Percentiles rank a stretch among this genome's conserved stretches.
phyloP scores from a whole-genome alignment of 2,329 filamentous ascomycete species.

The Rugonectria rugulosa region DNA sequence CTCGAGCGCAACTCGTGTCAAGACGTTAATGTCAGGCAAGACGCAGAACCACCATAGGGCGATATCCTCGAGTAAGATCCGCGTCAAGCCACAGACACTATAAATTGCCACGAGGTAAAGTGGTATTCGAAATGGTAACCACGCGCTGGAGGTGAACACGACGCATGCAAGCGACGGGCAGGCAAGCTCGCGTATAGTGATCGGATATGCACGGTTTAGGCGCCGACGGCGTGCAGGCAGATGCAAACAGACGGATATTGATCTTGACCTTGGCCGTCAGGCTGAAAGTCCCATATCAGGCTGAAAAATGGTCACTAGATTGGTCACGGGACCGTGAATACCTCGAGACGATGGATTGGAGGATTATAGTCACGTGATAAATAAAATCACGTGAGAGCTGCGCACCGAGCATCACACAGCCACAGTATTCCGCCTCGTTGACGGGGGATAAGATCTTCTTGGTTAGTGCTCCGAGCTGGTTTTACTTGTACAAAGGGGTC shows the following conservation, averaged over 20 bases:
- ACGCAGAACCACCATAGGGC: conserved; percentile 28
- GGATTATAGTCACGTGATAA: not conserved
- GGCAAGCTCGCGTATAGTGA: conserved; percentile 33
- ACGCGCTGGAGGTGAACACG: conserved; percentile 30
- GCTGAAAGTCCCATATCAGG: conserved; percentile 35
- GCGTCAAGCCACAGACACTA: conserved; percentile 35
- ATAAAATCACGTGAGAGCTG: not conserved
- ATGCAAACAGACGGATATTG: conserved; percentile 30
- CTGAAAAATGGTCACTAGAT: conserved; percentile 26
- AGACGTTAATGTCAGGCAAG: conserved; percentile 21
- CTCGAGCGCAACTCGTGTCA: conserved; percentile 15
- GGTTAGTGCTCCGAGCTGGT: not conserved
- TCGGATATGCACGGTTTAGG: conserved; percentile 41
- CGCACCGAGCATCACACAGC: conserved; percentile 26
- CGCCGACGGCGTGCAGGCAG: conserved; percentile 35
- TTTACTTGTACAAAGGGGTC: too few relatives aligned
- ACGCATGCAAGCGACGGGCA: conserved; percentile 27
- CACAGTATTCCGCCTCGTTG: not conserved
- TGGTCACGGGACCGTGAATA: conserved; percentile 28
- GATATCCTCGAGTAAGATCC: conserved; percentile 33
- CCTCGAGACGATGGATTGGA: not conserved
- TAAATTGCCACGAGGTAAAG: conserved; percentile 23
- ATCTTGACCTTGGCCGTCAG: conserved; percentile 29
- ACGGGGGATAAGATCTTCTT: not conserved
- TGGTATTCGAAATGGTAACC: conserved; percentile 30